Base-by-base conservation (phyloP, 441 rosid species). In the Populus hybrid region DNA sequence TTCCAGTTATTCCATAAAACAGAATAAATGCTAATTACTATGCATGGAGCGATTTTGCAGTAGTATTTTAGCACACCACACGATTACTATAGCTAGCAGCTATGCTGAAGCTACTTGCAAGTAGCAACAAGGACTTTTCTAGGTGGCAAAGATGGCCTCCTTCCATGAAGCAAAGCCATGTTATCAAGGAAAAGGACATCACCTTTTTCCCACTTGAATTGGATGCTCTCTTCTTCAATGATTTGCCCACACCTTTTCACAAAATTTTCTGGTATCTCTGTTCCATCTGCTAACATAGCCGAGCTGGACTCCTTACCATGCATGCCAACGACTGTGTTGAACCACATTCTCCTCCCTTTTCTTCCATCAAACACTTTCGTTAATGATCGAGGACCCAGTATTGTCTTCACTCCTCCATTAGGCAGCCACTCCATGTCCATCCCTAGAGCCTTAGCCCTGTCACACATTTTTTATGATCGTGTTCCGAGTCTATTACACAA, bases 331-430 rank as follows among this genome's bases (percentile, higher is more conserved):
- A 89, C 21, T 0, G 89, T 79, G 84, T 91, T 91, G 76, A 87
- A 91, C 95, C 93, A 88, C 95, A 88, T 91, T 79, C 88, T 85
- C 78, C 93, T 82, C 68, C 89, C 95, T 69, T 87, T 88, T 71
- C 95, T 87, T 40, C 90, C 92, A 0, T 88, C 92, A 68, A 88
- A 87, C 79, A 88, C 92, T 85, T 77, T 82, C 4, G 93, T 91
- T n/a, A 86, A 80, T 0, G 81, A 0, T 56, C 86, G 69, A 20
- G 93, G 92, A 11, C 82, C 84, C 35, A 89, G n/a, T 33, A 64
- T n/a, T 16, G 85, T 74, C 86, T 83, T 89, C 79, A 82, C 89
- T 20, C 86, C 86, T 1, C 90, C 93, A 35, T 84, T 75, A 4
- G 87, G 82, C 64, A 83, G 84, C 93, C 95, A 91, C 79, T 88